Conservation (phyloP, 352 stramenopile genomes). For the Globisporangium yorkense region DNA sequence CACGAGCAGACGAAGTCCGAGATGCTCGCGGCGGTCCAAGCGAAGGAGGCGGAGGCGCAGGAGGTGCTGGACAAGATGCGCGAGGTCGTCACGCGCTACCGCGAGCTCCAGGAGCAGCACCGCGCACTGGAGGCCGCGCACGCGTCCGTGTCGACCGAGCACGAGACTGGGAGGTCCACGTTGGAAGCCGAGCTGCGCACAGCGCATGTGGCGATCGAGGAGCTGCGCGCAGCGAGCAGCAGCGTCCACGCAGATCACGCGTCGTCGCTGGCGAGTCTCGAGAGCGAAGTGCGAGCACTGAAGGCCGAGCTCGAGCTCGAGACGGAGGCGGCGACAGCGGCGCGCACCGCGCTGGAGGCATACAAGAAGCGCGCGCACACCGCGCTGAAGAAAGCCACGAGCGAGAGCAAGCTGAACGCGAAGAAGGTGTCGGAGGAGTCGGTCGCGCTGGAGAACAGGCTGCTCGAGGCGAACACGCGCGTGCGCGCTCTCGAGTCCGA, state of each 20-base stretch:
- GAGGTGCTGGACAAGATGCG: conserved; percentile 22
- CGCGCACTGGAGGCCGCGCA: conserved; percentile 10
- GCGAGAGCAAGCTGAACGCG: conserved; percentile 55
- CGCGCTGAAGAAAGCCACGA: conserved; percentile 70
- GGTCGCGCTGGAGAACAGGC: conserved; percentile 40
- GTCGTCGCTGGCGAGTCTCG: conserved; percentile 17
- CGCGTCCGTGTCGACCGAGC: conserved; percentile 2
- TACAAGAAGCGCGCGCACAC: conserved; percentile 79
- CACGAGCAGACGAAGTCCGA: conserved; percentile 18
- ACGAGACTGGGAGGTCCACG: conserved; percentile 2
- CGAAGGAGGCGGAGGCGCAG: conserved; percentile 22
- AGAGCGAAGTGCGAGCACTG: conserved; percentile 22
- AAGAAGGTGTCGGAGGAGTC: conserved; percentile 40
- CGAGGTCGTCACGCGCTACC: conserved; percentile 21
- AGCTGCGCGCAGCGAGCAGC: conserved; percentile 19
- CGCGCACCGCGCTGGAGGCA: conserved; percentile 51
- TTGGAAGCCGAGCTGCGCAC: conserved; percentile 16
- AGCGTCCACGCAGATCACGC: conserved; percentile 15
- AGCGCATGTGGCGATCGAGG: conserved; percentile 28
- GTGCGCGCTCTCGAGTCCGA: conserved; percentile 32
- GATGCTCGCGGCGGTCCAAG: conserved; percentile 14
- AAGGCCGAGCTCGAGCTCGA: conserved; percentile 37
- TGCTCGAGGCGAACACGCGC: conserved; percentile 30
- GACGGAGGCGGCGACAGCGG: conserved; percentile 41
- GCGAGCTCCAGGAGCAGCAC: conserved; percentile 24